A percentile compares a stretch with the other conserved stretches of the same genome.
Evolutionary conservation across 2,329 filamentous ascomycete species (phyloP).

Genomic region (Curvularia spicifera): DNA sequence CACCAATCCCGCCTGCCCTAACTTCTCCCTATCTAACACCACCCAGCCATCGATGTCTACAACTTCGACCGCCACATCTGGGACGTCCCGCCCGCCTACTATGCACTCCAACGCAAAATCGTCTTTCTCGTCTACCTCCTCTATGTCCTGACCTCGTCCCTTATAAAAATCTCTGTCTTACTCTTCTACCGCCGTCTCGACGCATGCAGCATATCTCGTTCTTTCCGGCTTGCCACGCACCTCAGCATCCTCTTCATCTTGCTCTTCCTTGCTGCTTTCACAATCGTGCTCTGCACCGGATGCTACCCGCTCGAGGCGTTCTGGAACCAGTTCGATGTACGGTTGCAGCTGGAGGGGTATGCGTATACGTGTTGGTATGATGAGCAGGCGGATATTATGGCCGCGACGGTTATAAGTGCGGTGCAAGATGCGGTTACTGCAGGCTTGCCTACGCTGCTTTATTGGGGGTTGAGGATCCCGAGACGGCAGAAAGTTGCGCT

Average conservation of each 20-base stretch:
- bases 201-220: constrained; percentile 14
- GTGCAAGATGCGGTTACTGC: constrained; percentile 28
- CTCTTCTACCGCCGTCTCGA: constrained; percentile 32
- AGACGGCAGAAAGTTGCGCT: constrained; percentile 26
- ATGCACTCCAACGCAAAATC: constrained; percentile 20
- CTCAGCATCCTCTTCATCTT: constrained; percentile 22
- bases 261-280: constrained; percentile 23
- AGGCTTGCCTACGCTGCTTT: constrained; percentile 25
- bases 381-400: constrained; percentile 24
- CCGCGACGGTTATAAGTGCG: constrained; percentile 22
- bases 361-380: constrained; percentile 25
- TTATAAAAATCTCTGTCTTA: constrained; percentile 36
- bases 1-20: neutral
- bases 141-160: constrained; percentile 21
- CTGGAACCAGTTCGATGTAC: constrained; percentile 26
- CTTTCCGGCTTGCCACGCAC: constrained; percentile 22
- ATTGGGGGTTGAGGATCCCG: constrained; percentile 31
- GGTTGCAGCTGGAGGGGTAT: constrained; percentile 7
- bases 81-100: constrained; percentile 16
- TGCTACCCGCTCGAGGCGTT: constrained; percentile 25
- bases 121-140: constrained; percentile 25
- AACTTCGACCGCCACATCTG: constrained; percentile 25
- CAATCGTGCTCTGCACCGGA: constrained; percentile 14
- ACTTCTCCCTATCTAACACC: neutral
- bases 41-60: constrained; percentile 7